Base-by-base conservation (phyloP, 495 filamentous ascomycete species). In the Penicillium ochrochloron region DNA sequence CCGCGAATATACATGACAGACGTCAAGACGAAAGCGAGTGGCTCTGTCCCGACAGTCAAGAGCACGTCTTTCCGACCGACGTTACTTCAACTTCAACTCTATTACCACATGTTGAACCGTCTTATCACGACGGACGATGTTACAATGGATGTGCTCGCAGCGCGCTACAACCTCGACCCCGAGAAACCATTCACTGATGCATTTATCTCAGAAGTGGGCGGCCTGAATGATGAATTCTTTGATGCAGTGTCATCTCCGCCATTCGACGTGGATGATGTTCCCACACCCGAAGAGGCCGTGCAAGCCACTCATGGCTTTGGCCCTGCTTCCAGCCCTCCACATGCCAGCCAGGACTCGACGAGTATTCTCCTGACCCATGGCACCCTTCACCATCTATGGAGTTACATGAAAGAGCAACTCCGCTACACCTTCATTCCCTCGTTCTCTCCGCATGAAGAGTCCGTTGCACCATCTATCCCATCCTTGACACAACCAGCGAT, bases 11-110 rank as follows among this genome's bases (percentile, higher is more conserved):
- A 94, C 73, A 76, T 99, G 55, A 90, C 88, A 8, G 95, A 99
- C 68, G 86, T 95, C 58, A 99, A 99, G 74, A 98, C 96, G 0
- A 86, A 93, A 51, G 83, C 73, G 9, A 84, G 80, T 44, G 79
- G 80, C 14, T 83, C 82, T 14, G 63, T 92, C 1, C 94, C 94
- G 0, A 83, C 81, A 27, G 76, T 81, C 42, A 80, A 82, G 23
- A 87, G 84, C 31, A 78, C 87, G 2, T 85, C 88, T n/a, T 85
- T 93, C 21, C 88, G 90, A 12, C 90, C 88, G 0, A 92, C 95
- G 0, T 80, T 87, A 57, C 88, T 97, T 57, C 95, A 99, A 74
- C 80, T 99, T 9, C 93, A 96, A 77, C 78, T 97, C 2, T 99
- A 99, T 70, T 93, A 93, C 67, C 88, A 88, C n/a, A 87, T 98